phyloP scores from a whole-genome alignment of 805 yeast genomes.

The Starmerella bombi region DNA sequence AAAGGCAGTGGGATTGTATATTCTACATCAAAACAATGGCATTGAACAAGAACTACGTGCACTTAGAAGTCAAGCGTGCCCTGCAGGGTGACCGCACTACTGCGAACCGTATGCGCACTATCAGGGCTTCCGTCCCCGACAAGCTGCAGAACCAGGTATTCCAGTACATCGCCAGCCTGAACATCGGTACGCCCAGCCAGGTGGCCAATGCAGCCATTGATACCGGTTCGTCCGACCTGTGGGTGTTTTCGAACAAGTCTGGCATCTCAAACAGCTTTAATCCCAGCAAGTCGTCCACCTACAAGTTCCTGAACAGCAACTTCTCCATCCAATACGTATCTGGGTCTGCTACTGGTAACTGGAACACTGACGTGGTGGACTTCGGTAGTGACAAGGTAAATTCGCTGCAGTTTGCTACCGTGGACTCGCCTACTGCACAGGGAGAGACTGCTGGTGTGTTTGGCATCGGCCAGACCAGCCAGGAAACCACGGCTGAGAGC shows the following conservation, averaged over 20 bases:
- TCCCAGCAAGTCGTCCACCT: slow-evolving; percentile 18
- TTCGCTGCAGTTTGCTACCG: slow-evolving; percentile 14
- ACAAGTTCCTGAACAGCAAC: slow-evolving; percentile 16
- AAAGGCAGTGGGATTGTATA: too few species aligned
- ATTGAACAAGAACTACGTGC: too few species aligned
- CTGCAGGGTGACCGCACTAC: slow-evolving; percentile 9
- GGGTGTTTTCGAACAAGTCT: slow-evolving; percentile 28
- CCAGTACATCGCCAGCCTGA: slow-evolving; percentile 15
- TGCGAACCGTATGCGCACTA: slow-evolving; percentile 10
- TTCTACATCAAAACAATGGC: too few species aligned
- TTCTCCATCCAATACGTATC: slow-evolving; percentile 28
- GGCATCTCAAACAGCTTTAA: slow-evolving; percentile 7
- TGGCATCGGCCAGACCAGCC: slow-evolving; percentile 11
- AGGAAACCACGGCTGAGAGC: slow-evolving; percentile 6
- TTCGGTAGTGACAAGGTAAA: slow-evolving; percentile 36
- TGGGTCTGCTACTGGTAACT: slow-evolving; percentile 34
- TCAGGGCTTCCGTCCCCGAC: slow-evolving; percentile 8
- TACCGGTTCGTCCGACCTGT: slow-evolving; percentile 60
- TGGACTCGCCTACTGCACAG: not conserved
- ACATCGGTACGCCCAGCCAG: slow-evolving; percentile 44
- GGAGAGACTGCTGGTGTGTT: slow-evolving; percentile 12
- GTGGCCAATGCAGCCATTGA: slow-evolving; percentile 42
- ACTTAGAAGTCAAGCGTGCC: slow-evolving; percentile 1
- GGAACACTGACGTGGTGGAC: slow-evolving; percentile 48
- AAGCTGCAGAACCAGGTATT: slow-evolving; percentile 12